phyloP scores from a whole-genome alignment of 2,329 filamentous ascomycete genomes.

The Sporothrix pallida region DNA sequence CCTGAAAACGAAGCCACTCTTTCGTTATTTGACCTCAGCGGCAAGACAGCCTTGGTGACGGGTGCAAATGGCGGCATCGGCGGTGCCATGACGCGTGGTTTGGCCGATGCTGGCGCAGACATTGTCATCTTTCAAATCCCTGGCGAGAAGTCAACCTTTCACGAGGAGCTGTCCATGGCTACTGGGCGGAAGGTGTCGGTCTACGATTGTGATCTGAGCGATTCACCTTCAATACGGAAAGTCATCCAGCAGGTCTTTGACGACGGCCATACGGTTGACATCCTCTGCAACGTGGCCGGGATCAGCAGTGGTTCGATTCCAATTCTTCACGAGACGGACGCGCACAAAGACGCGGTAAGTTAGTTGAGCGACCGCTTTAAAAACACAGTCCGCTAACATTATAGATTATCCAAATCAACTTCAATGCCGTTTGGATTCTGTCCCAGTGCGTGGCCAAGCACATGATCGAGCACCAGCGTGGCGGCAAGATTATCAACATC shows the following conservation, averaged over 20 bases:
- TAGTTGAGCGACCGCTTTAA: not conserved
- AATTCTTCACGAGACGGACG: conserved; percentile 36
- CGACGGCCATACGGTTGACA: conserved; percentile 29
- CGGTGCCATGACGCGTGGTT: conserved; percentile 4
- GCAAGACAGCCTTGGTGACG: conserved; percentile 18
- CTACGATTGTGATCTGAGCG: conserved; percentile 19
- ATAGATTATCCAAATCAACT: conserved; percentile 34
- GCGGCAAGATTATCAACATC: conserved; percentile 39
- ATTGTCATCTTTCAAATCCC: conserved; percentile 36
- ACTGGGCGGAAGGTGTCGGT: not conserved
- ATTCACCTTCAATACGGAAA: not conserved
- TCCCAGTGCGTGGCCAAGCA: conserved; percentile 35
- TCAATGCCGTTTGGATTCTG: conserved; percentile 35
- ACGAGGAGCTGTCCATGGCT: not conserved
- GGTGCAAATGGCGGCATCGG: conserved; percentile 31
- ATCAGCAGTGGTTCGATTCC: conserved; percentile 37
- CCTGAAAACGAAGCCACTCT: conserved; percentile 21
- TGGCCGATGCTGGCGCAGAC: conserved; percentile 29
- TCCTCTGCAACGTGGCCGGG: conserved; percentile 38
- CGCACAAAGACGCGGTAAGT: conserved; percentile 32
- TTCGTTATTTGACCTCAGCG: conserved; percentile 29
- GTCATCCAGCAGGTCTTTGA: conserved; percentile 3
- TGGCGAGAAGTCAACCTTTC: conserved; percentile 8
- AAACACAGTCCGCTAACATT: not conserved
- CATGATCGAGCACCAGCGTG: conserved; percentile 34